Percentiles rank a stretch among this genome's conserved stretches.
Conservation (phyloP, 1,284 basidiomycete species). For the Austroboletus niveus region DNA sequence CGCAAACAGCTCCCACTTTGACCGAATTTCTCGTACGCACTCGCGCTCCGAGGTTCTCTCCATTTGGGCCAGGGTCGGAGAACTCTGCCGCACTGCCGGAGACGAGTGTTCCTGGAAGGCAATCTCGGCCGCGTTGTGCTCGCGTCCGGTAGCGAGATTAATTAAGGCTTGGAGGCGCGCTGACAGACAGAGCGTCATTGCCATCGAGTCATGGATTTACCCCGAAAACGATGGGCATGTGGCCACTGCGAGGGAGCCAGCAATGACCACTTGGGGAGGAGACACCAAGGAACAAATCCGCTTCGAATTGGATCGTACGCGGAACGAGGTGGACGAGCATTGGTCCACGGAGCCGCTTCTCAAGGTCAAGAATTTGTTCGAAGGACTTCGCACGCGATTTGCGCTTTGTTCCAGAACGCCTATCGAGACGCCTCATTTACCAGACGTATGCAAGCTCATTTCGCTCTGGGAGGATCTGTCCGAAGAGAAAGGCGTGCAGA, state of each 20-base stretch:
- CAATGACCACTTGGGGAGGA: conserved; percentile 68
- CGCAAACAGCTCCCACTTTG: conserved; percentile 32
- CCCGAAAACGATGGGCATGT: conserved; percentile 37
- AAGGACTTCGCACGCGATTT: conserved; percentile 50
- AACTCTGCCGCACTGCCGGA: conserved; percentile 61
- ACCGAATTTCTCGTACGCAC: conserved; percentile 58
- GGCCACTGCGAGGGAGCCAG: conserved; percentile 39
- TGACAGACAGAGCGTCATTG: conserved; percentile 51
- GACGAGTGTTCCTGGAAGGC: conserved; percentile 78
- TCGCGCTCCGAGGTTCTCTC: conserved; percentile 69
- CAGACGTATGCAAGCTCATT: conserved; percentile 49
- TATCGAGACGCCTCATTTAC: conserved; percentile 31
- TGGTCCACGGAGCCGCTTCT: conserved; percentile 43
- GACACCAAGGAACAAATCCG: conserved; percentile 39
- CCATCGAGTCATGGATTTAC: conserved; percentile 67
- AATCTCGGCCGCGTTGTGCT: conserved; percentile 63
- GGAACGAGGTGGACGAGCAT: conserved; percentile 40
- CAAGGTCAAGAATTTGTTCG: conserved; percentile 48
- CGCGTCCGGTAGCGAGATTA: conserved; percentile 67
- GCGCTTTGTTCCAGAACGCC: conserved; percentile 47
- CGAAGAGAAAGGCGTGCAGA: conserved; percentile 37
- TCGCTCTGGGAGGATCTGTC: conserved; percentile 53
- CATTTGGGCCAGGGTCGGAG: conserved; percentile 68
- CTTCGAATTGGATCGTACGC: conserved; percentile 40
- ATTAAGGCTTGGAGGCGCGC: conserved; percentile 78